Evolutionary conservation across 805 yeast genomes (phyloP).

Genomic region (Maudiozyma serrabonitensis): DNA sequence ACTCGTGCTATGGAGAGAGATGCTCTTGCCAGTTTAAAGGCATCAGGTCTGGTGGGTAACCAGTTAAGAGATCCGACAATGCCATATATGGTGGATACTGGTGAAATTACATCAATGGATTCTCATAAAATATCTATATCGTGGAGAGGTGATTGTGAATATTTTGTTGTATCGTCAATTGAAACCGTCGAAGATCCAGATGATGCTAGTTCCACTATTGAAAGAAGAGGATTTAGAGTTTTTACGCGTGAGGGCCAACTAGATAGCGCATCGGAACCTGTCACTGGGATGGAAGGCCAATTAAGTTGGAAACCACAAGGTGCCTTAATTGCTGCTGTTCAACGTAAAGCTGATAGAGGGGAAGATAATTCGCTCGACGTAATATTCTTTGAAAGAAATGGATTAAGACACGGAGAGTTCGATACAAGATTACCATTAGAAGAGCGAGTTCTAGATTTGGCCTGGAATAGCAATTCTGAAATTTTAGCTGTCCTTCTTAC

Average conservation of each 20-base stretch:
- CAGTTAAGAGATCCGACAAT: constrained; percentile 85
- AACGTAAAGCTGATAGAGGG: constrained; percentile 41
- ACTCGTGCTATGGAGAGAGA: constrained; percentile 69
- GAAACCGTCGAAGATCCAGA: constrained; percentile 41
- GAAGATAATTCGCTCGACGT: constrained; percentile 36
- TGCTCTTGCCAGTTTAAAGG: constrained; percentile 37
- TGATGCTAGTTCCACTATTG: constrained; percentile 27
- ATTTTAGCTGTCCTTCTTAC: constrained; percentile 58
- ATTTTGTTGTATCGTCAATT: constrained; percentile 54
- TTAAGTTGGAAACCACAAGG: constrained; percentile 91
- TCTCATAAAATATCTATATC: constrained; percentile 41
- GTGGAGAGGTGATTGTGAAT: constrained; percentile 96
- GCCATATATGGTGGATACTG: constrained; percentile 59
- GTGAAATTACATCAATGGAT: constrained; percentile 52
- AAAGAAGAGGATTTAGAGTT: constrained; percentile 73
- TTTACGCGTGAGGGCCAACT: constrained; percentile 70
- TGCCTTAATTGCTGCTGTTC: constrained; percentile 72
- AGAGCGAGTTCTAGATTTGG: constrained; percentile 40
- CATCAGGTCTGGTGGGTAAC: constrained; percentile 57
- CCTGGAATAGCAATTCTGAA: constrained; percentile 80
- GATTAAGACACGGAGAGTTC: constrained; percentile 84
- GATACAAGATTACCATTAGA: constrained; percentile 49
- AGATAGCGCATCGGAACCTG: constrained; percentile 81
- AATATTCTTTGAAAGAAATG: constrained; percentile 86
- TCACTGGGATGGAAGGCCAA: constrained; percentile 64